A percentile compares a stretch with the other conserved stretches of the same genome.
Conservation (phyloP, 1,139 yeast genomes). For the Trichomonascaceae sp. region DNA sequence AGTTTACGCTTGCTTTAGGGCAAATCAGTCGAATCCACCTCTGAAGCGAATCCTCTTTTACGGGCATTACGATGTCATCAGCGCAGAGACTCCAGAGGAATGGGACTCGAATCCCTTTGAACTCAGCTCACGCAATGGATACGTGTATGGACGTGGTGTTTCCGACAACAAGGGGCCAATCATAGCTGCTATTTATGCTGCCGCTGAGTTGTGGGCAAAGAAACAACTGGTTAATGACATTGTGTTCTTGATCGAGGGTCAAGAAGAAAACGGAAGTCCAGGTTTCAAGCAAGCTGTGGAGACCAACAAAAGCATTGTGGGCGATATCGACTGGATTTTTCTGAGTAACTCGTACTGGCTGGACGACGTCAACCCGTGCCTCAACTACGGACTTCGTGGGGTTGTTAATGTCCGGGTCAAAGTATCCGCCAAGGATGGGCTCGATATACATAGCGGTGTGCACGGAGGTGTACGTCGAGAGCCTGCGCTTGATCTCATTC, state of each 20-base stretch:
- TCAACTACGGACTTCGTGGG: slow-evolving; percentile 90
- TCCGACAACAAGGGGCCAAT: slow-evolving; percentile 93
- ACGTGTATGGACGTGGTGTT: slow-evolving; percentile 81
- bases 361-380: slow-evolving; percentile 76
- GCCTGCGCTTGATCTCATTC: slow-evolving; percentile 78
- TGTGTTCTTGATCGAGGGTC: slow-evolving; percentile 81
- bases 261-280: slow-evolving; percentile 84
- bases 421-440: slow-evolving; percentile 54
- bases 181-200: slow-evolving; percentile 80
- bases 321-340: slow-evolving; percentile 75
- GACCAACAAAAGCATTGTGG: slow-evolving; percentile 39
- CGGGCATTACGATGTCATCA: slow-evolving; percentile 92
- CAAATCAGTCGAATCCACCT: slow-evolving; percentile 14
- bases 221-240: slow-evolving; percentile 55
- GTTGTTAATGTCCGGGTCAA: slow-evolving; percentile 69
- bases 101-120: slow-evolving; percentile 78
- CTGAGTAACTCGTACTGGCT: slow-evolving; percentile 91
- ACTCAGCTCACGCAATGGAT: slow-evolving; percentile 69
- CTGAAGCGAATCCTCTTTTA: slow-evolving; percentile 50
- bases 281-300: slow-evolving; percentile 64
- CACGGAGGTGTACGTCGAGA: slow-evolving; percentile 89
- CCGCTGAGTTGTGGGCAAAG: slow-evolving; percentile 51
- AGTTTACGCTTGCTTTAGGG: slow-evolving; percentile 56
- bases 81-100: slow-evolving; percentile 39
- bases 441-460: slow-evolving; percentile 92